Evolutionary conservation across 148 eudicot species (phyloP).

Genomic region (Rhododendron williamsianum): DNA sequence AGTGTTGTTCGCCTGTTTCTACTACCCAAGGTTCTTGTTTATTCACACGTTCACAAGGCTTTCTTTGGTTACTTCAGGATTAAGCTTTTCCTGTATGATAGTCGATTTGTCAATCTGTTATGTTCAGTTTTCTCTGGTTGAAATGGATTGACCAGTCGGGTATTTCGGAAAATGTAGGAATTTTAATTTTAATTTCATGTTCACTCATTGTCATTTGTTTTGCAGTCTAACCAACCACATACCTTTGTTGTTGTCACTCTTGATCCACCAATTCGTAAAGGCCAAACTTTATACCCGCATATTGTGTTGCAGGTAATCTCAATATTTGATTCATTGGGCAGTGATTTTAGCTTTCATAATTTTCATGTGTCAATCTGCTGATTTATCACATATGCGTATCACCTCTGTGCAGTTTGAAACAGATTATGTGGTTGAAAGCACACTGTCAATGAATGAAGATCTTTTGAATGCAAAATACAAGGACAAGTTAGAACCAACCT

Average conservation of each 20-base stretch:
- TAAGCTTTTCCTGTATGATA: neutral
- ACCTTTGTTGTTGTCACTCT: slow-evolving; percentile 93
- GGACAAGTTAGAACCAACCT: slow-evolving; percentile 74
- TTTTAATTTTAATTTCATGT: neutral
- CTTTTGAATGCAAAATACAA: slow-evolving; percentile 70
- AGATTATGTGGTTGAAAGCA: slow-evolving; percentile 68
- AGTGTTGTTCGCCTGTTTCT: slow-evolving; percentile 88
- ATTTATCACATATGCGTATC: neutral
- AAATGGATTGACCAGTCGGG: slow-evolving; percentile 4
- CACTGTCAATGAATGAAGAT: slow-evolving; percentile 70
- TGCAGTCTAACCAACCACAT: slow-evolving; percentile 94
- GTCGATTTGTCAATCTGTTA: neutral
- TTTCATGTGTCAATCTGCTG: neutral
- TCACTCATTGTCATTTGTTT: neutral
- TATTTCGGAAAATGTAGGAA: neutral
- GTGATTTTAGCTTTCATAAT: neutral
- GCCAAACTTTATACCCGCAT: slow-evolving; percentile 95
- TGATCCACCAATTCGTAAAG: slow-evolving; percentile 98
- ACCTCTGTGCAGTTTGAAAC: slow-evolving; percentile 77
- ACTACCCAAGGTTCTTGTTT: slow-evolving; percentile 74
- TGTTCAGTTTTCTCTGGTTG: neutral
- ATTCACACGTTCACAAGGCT: neutral
- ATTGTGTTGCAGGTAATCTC: slow-evolving; percentile 89
- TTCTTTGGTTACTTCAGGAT: neutral
- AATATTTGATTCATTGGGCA: neutral